A percentile compares a stretch with the other conserved stretches of the same genome.
These are phyloP conservation scores for Aegilops longissima DNA, from an alignment of 176 grass and related monocot genomes.

Conservation along the genomic window DNA sequence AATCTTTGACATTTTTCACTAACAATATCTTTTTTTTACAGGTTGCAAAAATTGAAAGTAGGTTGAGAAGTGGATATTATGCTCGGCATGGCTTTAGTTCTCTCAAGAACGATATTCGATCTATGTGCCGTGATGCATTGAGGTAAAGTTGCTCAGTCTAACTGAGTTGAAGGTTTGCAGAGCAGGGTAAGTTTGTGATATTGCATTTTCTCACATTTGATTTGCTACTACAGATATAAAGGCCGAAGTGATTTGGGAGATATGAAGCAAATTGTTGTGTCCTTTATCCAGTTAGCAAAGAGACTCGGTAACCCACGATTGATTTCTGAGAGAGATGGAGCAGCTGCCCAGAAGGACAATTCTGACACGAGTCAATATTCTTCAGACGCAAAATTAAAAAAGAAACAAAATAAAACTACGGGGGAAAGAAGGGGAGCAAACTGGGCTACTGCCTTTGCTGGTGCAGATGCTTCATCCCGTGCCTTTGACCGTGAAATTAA, in stretches of 20 bases:
- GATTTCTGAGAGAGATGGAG: slow-evolving; percentile 68
- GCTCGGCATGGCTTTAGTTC: slow-evolving; percentile 82
- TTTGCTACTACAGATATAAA: slow-evolving; percentile 63
- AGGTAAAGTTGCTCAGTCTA: slow-evolving; percentile 63
- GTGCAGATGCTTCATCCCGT: slow-evolving; percentile 58
- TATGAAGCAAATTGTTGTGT: slow-evolving; percentile 86
- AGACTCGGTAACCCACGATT: slow-evolving; percentile 74
- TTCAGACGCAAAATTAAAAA: slow-evolving; percentile 74
- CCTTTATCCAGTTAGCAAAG: slow-evolving; percentile 96
- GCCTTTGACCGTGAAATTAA: slow-evolving; percentile 95
- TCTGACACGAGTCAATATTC: slow-evolving; percentile 55
- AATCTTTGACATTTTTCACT: background rate
- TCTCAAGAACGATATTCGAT: slow-evolving; percentile 88
- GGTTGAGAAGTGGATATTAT: slow-evolving; percentile 92
- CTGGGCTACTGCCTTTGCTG: slow-evolving; percentile 36
- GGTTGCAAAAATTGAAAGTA: slow-evolving; percentile 94
- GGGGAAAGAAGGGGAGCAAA: slow-evolving; percentile 64
- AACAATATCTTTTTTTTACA: slow-evolving; percentile 36
- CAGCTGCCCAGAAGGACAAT: slow-evolving; percentile 56
- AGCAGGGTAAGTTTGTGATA: slow-evolving; percentile 12
- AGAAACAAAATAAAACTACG: slow-evolving; percentile 69
- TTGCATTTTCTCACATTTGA: slow-evolving; percentile 44
- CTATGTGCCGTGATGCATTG: slow-evolving; percentile 92
- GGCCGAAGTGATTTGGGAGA: slow-evolving; percentile 65
- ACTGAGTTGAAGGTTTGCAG: slow-evolving; percentile 15